Conservation (phyloP, 345 rosid genomes). For the Populus simonii region DNA sequence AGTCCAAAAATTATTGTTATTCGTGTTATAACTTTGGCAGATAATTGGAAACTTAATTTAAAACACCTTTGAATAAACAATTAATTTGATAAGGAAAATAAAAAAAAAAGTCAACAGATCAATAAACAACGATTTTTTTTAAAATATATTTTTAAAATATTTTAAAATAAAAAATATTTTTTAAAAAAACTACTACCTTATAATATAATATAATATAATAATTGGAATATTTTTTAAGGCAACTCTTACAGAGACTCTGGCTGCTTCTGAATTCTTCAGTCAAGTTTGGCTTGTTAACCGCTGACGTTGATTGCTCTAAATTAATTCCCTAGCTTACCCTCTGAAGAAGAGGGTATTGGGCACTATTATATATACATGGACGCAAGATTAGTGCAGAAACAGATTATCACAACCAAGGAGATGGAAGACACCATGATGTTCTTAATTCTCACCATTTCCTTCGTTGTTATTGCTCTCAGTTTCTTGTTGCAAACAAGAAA, state of each 20-base stretch:
- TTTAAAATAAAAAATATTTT: too few species aligned
- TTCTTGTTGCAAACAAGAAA: conserved; percentile 4
- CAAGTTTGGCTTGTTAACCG: neutral
- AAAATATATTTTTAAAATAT: too few species aligned
- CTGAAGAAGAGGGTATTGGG: neutral
- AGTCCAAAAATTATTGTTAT: too few species aligned
- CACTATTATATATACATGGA: neutral
- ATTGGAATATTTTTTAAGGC: too few species aligned
- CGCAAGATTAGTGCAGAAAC: neutral
- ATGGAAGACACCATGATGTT: conserved; percentile 11
- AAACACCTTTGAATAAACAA: too few species aligned
- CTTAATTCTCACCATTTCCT: conserved; percentile 5
- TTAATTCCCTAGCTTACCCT: neutral
- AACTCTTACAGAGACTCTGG: neutral
- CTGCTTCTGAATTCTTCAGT: neutral
- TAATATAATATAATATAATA: too few species aligned
- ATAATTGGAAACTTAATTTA: too few species aligned
- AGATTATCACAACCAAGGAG: neutral
- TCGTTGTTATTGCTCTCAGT: conserved; percentile 15
- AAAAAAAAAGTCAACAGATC: too few species aligned
- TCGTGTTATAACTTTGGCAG: too few species aligned
- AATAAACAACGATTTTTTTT: too few species aligned
- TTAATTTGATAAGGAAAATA: too few species aligned
- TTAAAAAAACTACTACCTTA: too few species aligned
- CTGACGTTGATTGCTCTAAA: neutral